These are phyloP conservation scores for Nothophytophthora sp. DNA, from an alignment of 352 stramenopile genomes.

Conservation along the genomic window DNA sequence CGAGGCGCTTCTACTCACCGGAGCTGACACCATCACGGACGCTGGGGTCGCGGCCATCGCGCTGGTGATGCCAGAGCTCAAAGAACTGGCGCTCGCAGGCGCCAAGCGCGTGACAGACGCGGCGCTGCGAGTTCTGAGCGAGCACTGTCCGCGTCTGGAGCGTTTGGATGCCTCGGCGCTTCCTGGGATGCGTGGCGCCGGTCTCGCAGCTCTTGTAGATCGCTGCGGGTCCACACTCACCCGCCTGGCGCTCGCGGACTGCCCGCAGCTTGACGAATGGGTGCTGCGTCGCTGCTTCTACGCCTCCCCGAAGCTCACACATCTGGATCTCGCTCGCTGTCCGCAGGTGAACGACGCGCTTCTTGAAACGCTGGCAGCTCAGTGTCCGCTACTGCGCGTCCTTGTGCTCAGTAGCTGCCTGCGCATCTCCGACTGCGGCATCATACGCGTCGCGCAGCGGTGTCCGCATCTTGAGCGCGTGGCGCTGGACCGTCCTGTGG, in stretches of 20 bases:
- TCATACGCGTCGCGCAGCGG: slow-evolving; percentile 79
- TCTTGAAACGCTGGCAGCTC: slow-evolving; percentile 77
- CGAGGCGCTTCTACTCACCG: slow-evolving; percentile 54
- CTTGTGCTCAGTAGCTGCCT: slow-evolving; percentile 81
- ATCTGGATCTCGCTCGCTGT: slow-evolving; percentile 76
- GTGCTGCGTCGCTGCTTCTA: slow-evolving; percentile 71
- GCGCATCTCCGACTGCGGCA: slow-evolving; percentile 81
- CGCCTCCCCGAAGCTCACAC: slow-evolving; percentile 45
- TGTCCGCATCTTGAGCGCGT: slow-evolving; percentile 78
- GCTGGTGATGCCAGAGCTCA: slow-evolving; percentile 44
- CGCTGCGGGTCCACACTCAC: slow-evolving; percentile 35
- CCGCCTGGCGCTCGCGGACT: slow-evolving; percentile 49
- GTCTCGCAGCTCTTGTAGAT: slow-evolving; percentile 66
- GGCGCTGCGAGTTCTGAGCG: slow-evolving; percentile 48
- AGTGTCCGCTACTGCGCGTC: slow-evolving; percentile 62
- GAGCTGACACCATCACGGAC: slow-evolving; percentile 70
- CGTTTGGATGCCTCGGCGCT: slow-evolving; percentile 59
- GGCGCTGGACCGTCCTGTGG: slow-evolving; percentile 51
- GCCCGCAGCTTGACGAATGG: slow-evolving; percentile 63
- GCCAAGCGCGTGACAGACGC: slow-evolving; percentile 55
- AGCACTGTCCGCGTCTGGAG: slow-evolving; percentile 46
- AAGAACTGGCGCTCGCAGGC: slow-evolving; percentile 55
- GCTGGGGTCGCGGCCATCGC: slow-evolving; percentile 51
- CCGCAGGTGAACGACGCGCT: slow-evolving; percentile 83
- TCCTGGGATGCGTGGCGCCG: slow-evolving; percentile 47